phyloP scores from a whole-genome alignment of 495 filamentous ascomycete genomes.

The Aspergillus nanangensis region DNA sequence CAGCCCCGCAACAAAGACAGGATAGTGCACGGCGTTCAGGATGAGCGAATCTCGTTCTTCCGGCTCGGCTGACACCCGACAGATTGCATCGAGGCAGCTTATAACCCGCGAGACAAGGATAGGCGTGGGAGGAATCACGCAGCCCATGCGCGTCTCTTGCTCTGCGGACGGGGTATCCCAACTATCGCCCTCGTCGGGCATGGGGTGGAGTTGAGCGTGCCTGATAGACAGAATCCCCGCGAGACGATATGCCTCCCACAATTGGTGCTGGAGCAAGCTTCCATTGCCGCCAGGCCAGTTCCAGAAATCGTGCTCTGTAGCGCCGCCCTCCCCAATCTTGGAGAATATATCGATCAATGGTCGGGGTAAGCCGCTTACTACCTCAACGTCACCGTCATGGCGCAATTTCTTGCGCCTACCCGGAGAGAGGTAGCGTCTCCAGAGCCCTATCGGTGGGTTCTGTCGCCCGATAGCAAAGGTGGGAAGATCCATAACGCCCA shows the following conservation, averaged over 20 bases:
- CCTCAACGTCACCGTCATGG: slow-evolving; percentile 14
- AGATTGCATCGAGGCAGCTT: slow-evolving; percentile 27
- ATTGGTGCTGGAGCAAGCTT: slow-evolving; percentile 25
- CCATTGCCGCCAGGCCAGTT: slow-evolving; percentile 29
- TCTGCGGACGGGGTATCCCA: too few species aligned
- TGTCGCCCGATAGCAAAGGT: slow-evolving; percentile 27
- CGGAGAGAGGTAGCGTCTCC: slow-evolving; percentile 15
- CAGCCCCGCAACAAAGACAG: slow-evolving; percentile 22
- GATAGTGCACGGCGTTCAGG: slow-evolving; percentile 26
- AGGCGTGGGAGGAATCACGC: slow-evolving; percentile 5
- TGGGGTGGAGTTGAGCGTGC: neutral
- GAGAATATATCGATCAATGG: slow-evolving; percentile 29
- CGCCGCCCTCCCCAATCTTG: slow-evolving; percentile 17
- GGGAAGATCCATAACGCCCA: slow-evolving; percentile 35
- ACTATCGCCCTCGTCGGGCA: too few species aligned
- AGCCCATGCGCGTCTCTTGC: too few species aligned
- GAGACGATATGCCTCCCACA: slow-evolving; percentile 33
- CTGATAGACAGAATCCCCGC: slow-evolving; percentile 25
- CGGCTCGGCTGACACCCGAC: slow-evolving; percentile 9
- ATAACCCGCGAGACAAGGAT: slow-evolving; percentile 25
- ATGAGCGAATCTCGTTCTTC: slow-evolving; percentile 17
- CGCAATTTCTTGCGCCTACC: slow-evolving; percentile 15
- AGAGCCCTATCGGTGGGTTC: slow-evolving; percentile 24
- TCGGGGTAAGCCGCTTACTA: slow-evolving; percentile 29
- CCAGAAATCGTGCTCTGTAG: slow-evolving; percentile 30